Percentiles rank a stretch among this genome's conserved stretches.
Conservation (phyloP, 192 early-diverging fungal species). For the Dissophora globulifera region DNA sequence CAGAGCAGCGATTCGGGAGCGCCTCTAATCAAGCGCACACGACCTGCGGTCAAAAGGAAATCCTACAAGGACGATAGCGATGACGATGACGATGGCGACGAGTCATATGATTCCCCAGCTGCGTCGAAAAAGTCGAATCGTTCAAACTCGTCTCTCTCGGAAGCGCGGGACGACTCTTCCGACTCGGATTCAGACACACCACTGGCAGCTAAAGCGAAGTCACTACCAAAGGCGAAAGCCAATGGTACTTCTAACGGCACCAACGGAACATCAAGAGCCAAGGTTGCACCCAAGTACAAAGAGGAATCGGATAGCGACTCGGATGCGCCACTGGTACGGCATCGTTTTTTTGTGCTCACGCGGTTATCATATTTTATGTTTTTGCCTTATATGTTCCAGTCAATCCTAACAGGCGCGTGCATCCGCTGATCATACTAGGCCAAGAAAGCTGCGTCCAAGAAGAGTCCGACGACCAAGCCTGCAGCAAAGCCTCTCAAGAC, state of each 20-base stretch:
- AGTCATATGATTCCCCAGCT: neutral
- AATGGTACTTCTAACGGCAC: conserved; percentile 31
- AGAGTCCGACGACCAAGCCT: too few species aligned
- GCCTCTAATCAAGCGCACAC: conserved; percentile 11
- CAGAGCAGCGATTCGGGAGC: conserved; percentile 26
- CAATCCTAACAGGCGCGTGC: too few species aligned
- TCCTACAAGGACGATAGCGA: conserved; percentile 29
- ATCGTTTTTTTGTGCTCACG: too few species aligned
- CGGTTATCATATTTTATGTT: too few species aligned
- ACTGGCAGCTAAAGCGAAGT: conserved; percentile 26
- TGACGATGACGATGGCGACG: conserved; percentile 7
- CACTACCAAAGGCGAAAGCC: conserved; percentile 1
- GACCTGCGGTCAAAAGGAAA: conserved; percentile 18
- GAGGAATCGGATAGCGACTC: conserved; percentile 50
- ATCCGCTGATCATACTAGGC: conserved; percentile 14
- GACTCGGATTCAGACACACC: conserved; percentile 46
- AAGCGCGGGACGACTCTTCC: conserved; percentile 14
- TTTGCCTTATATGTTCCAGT: too few species aligned
- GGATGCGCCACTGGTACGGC: conserved; percentile 55
- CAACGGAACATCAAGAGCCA: conserved; percentile 15
- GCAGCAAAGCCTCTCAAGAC: conserved; percentile 27
- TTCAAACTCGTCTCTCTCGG: conserved; percentile 21
- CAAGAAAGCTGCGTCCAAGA: conserved; percentile 29
- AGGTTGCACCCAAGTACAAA: conserved; percentile 43
- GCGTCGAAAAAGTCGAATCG: conserved; percentile 6